phyloP scores from a whole-genome alignment of 495 filamentous ascomycete genomes.

The Xylaria flabelliformis region DNA sequence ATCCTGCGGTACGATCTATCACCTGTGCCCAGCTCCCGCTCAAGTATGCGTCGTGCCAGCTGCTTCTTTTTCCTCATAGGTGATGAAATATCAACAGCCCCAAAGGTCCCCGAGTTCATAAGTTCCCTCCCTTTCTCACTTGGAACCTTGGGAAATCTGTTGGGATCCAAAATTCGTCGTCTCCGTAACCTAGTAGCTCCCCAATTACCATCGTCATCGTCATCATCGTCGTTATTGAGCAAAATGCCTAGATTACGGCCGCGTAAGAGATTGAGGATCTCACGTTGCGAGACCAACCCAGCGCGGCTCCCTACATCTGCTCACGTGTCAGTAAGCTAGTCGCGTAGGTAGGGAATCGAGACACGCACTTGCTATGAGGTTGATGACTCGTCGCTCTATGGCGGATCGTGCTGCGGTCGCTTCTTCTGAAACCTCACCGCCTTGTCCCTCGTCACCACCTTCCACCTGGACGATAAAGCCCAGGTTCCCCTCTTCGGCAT shows the following conservation, averaged over 20 bases:
- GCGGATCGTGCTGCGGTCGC: constrained; percentile 31
- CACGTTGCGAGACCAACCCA: constrained; percentile 45
- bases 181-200: constrained; percentile 38
- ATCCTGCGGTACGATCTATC: constrained; percentile 57
- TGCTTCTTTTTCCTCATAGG: constrained; percentile 62
- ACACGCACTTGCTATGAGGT: constrained; percentile 39
- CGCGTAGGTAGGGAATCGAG: background rate
- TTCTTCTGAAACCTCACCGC: constrained; percentile 28
- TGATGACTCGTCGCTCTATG: constrained; percentile 40
- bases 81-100: constrained; percentile 63
- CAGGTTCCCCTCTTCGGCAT: constrained; percentile 39
- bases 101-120: constrained; percentile 83
- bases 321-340: background rate
- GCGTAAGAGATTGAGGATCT: constrained; percentile 58
- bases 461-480: constrained; percentile 42
- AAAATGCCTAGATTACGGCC: constrained; percentile 49
- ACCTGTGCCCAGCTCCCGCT: constrained; percentile 77
- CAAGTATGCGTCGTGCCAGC: constrained; percentile 71
- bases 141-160: constrained; percentile 74
- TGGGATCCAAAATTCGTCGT: constrained; percentile 45
- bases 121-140: constrained; percentile 75
- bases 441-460: constrained; percentile 41
- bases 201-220: constrained; percentile 47
- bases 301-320: constrained; percentile 39
- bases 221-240: constrained; percentile 46